Evolutionary conservation across 192 early-diverging fungal species (phyloP), one percentile per base, ranked within the genome.

Genomic region (Ambispora gerdemannii): DNA sequence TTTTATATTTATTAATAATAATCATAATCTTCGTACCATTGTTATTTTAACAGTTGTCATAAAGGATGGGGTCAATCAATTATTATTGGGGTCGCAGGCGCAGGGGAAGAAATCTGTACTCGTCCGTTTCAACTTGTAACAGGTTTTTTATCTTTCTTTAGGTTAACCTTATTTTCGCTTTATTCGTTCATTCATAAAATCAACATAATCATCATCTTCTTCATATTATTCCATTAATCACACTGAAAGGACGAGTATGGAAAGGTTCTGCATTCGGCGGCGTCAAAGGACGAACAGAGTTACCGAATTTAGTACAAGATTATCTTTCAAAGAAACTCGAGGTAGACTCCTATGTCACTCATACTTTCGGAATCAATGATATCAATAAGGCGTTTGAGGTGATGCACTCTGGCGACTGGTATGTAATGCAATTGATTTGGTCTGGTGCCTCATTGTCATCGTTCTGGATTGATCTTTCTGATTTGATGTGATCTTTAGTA

Each of bases 91-190:
- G 96, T 98, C 33, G 95, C 96, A 28, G 92, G 85, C 33, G 86
- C 91, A 51, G 95, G 95, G 33, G 86, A 97, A 78, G 96, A 98
- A 75, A 91, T 98, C 73, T 66, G 82, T 24, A 98, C 96, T 8
- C 87, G 95, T 50, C 96, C 96, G 49, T 97, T 98, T 88, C 94
- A 96, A 82, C 84, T 98, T 47, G 93, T 98, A 4, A 98, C 96
- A 68, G n/a, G n/a, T n/a, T n/a, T n/a, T n/a, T n/a, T n/a, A n/a
- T n/a, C n/a, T n/a, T n/a, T n/a, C n/a, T n/a, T n/a, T n/a, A n/a
- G n/a, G n/a, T n/a, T n/a, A n/a, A n/a, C n/a, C n/a, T n/a, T n/a
- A n/a, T n/a, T n/a, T n/a, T n/a, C n/a, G n/a, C n/a, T n/a, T n/a
- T n/a, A n/a, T n/a, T n/a, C n/a, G n/a, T n/a, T n/a, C n/a, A n/a